Evolutionary conservation across 495 filamentous ascomycete genomes (phyloP).

Genomic region (Annulohypoxylon bovei): DNA sequence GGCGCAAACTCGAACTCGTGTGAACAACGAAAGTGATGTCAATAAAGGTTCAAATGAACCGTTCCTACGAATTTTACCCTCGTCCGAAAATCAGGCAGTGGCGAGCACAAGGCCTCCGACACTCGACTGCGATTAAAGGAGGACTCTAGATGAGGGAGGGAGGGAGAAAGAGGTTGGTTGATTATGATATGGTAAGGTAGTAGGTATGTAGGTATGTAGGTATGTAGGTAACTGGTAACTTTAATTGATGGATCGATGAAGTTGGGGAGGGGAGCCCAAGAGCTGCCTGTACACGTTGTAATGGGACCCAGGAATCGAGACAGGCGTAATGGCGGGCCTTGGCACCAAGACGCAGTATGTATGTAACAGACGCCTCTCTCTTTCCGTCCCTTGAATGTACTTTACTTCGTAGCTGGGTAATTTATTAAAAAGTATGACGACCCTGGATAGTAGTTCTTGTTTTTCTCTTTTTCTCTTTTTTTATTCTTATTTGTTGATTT

Average conservation of each 20-base stretch:
- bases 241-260: constrained; percentile 34
- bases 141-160: constrained; percentile 3
- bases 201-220: too few relatives aligned
- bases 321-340: constrained; percentile 37
- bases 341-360: constrained; percentile 20
- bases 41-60: background rate
- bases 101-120: constrained; percentile 19
- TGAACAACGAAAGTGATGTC: constrained; percentile 4
- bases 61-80: constrained; percentile 17
- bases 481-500: background rate
- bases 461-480: background rate
- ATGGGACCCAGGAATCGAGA: constrained; percentile 4
- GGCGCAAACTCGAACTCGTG: constrained; percentile 18
- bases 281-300: constrained; percentile 31
- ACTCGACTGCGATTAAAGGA: constrained; percentile 20
- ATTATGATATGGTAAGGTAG: constrained; percentile 12
- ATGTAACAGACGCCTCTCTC: background rate
- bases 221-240: constrained; percentile 6
- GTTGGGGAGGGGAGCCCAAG: constrained; percentile 34
- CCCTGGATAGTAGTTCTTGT: background rate
- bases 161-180: constrained; percentile 28
- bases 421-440: background rate
- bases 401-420: background rate
- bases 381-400: background rate
- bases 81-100: constrained; percentile 11